Base-by-base conservation (phyloP, 2,329 filamentous ascomycete species). In the Endoconidiophora laricicola region DNA sequence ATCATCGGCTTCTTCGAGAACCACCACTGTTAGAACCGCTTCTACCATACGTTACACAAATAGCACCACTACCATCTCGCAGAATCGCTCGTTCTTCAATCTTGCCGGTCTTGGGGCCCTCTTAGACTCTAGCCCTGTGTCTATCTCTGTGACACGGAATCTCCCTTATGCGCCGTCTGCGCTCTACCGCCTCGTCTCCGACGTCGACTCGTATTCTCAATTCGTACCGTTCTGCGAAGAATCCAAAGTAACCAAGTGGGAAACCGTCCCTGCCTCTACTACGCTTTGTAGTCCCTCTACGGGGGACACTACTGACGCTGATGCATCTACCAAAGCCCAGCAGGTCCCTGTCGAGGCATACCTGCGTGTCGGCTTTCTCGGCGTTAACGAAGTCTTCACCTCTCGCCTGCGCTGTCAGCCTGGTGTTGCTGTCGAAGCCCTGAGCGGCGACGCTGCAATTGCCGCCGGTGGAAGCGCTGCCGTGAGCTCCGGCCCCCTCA, bases 201-300 rank as follows among this genome's bases (percentile, higher is more conserved):
- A 95, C 65, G 79, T 98, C 56, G 77, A 86, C 63, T 78, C 78
- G 55, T 98, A 98, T 74, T 70, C 74, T 37, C 63, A 70, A 56
- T 98, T 96, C 71, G 77, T 98, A n/a, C 91, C 91, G 9, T 95
- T 93, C 73, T 94, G 90, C 67, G 74, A 77, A 41, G 71, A 70
- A 43, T 88, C 84, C 37, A 74, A 71, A 54, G 86, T 96, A 39
- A 94, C 86, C 1, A 70, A 72, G 52, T 86, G 82, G 74, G 48
- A 44, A 33, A 50, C 37, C 2, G 3, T 45, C 3, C 44, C 50
- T 29, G 39, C 33, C 29, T 14, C 40, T 22, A 81, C 84, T 5
- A 49, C 62, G 10, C 69, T 76, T 6, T 69, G 76, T 59, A 18
- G 16, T 33, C 12, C 26, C 26, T 33, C 26, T 33, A 9, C 26